These are phyloP conservation scores for Rhododendron henanense DNA, from an alignment of 148 eudicot species.

Conservation along the genomic window DNA sequence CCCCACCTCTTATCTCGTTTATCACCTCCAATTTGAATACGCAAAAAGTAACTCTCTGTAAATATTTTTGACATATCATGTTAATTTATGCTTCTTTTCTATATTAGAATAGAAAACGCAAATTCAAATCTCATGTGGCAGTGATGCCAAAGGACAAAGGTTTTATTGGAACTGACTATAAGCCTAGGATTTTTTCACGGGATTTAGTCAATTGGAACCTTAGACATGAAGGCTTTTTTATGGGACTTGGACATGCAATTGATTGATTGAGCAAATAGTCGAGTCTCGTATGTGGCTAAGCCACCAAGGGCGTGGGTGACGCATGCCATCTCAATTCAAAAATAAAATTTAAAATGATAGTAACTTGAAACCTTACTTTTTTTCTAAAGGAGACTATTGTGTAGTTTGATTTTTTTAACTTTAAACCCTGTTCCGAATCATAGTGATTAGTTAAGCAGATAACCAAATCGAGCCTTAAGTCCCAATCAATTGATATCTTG, in stretches of 20 bases:
- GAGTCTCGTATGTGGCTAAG: not conserved
- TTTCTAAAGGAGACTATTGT: not conserved
- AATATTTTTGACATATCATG: no score
- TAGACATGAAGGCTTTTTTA: not conserved
- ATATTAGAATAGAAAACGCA: no score
- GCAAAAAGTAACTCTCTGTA: not conserved
- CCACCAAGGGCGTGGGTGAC: not conserved
- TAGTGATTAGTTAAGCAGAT: not conserved
- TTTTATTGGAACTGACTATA: no score
- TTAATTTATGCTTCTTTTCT: not conserved
- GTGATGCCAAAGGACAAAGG: not conserved
- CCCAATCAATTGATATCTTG: not conserved
- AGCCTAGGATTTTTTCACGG: not conserved
- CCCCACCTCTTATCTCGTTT: not conserved
- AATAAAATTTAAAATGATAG: not conserved
- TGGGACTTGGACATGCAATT: not conserved
- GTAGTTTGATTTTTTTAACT: not conserved
- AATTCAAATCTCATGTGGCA: not conserved
- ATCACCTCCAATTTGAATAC: not conserved
- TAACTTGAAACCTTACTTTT: no score
- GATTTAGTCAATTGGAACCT: no score
- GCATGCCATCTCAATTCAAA: not conserved
- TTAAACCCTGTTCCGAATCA: no score
- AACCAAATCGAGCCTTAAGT: no score
- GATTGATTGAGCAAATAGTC: not conserved